Evolutionary conservation across 768 basidiomycete genomes (phyloP), one percentile per base, ranked within the genome.

Genomic region (Calocybe indica): DNA sequence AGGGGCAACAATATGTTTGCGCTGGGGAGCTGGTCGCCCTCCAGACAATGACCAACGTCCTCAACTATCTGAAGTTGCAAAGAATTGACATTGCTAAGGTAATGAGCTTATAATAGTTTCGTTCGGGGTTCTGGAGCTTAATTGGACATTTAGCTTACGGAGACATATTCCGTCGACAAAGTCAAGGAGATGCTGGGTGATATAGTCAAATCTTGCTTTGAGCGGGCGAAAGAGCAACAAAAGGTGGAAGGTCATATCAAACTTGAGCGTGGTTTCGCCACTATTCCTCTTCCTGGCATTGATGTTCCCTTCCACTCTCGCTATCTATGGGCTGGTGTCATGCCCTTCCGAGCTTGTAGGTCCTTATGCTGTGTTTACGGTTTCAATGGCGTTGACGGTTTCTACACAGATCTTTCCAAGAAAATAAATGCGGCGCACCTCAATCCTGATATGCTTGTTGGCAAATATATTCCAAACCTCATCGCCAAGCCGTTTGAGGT

Each of bases 1-100:
- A 96, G 86, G 95, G 95, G 52, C 93, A 96, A 80, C 96, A 99
- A 90, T 98, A 98, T 64, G 96, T 99, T 53, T 96, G 92, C 58
- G 96, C 96, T 38, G 96, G 96, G 66, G 95, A 98, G 64, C 82
- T 98, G 35, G 75, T 94, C 31, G 90, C 91, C 1, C 73, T 98
- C 33, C 92, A 96, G 55, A 89, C 92, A 0, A 78, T 98, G 73
- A 95, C 94, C 11, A 95, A 95, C 55, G 93, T 95, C 39, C 73
- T 98, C 57, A 99, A 99, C 71, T 94, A 92, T 66, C 70, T 99
- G 55, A 99, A 98, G 70, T 71, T 92, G 6, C 84, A 99, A 73
- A 98, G 95, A 78, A 86, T 96, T 38, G 94, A 97, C 61, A 88
- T 93, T 46, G 73, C 79, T 1, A 88, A 91, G 79, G 90, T 87